Conservation (phyloP, 2,329 filamentous ascomycete genomes). For the Tolypocladium tundrense region DNA sequence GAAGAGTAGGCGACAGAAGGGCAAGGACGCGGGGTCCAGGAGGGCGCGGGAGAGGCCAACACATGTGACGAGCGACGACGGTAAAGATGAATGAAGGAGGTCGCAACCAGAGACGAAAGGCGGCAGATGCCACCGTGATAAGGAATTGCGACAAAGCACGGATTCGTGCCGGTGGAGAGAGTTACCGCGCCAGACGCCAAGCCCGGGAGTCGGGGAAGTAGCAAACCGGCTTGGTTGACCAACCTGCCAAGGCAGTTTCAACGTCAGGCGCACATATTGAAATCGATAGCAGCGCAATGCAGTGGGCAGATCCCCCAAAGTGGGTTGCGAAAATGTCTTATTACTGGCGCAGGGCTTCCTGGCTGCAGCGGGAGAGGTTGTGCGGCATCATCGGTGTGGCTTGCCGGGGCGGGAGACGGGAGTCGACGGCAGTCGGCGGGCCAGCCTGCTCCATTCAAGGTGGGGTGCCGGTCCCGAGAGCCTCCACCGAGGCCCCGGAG, state of each 20-base stretch:
- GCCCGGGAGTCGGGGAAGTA: background rate
- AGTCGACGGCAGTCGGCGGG: background rate
- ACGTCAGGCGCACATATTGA: background rate
- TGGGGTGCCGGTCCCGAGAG: background rate
- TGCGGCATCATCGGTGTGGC: background rate
- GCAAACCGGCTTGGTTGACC: background rate
- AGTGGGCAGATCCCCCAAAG: too few species aligned
- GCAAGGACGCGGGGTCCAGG: background rate
- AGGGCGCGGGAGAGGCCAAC: background rate
- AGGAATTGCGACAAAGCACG: background rate
- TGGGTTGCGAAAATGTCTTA: background rate
- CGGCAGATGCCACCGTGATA: background rate
- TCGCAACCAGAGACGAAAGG: too few species aligned
- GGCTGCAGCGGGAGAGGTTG: background rate
- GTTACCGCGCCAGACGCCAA: background rate
- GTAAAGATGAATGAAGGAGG: background rate
- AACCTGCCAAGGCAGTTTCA: background rate
- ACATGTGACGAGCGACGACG: background rate
- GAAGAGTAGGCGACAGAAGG: background rate
- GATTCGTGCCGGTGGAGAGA: background rate
- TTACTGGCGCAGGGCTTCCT: background rate
- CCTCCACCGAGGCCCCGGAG: background rate
- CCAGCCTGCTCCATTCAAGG: background rate
- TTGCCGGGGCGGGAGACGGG: background rate
- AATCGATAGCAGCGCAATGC: background rate